Base-by-base conservation (phyloP, 331 rosid species). In the Ulmus americana region DNA sequence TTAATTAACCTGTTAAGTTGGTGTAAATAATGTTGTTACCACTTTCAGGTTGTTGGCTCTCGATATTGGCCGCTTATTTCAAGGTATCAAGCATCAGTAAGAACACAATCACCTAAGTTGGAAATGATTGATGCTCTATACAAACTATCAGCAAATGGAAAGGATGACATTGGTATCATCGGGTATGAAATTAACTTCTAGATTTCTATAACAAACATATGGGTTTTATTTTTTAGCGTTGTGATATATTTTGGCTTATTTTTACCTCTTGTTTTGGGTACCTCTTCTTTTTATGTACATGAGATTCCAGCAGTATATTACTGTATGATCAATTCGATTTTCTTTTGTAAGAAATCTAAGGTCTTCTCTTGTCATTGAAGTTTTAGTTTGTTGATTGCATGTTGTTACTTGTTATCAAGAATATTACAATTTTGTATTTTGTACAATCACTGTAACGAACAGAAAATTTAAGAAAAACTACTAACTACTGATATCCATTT, bases 71-170 rank as follows among this genome's bases (percentile, higher is more conserved):
- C 97, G 13, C 67, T 82, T 60, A 89, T 92, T 82, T 89, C 98
- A 55, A 85, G 90, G 82, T 92, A 92, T 64, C 84, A 95, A 69
- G 97, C 98, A 47, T 83, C 95, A 20, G 88, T 81, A 41, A 84
- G 97, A 79, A 75, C 87, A 7, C 95, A 92, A 46, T 75, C 98
- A 47, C 81, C 97, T 51, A 92, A 80, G 80, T 67, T 74, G 69
- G 98, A 92, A 81, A 89, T 89, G 80, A 85, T 89, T 79, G 95
- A 87, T 71, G 82, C 90, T 79, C 77, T 92, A 14, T 92, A 65
- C 81, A 86, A 86, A 82, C 97, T 95, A 68, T 69, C 72, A 85
- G 86, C 72, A 64, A 50, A 82, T 70, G 95, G 84, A 56, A 77
- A 53, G 6, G 97, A 89, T 74, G 95, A 82, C 35, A 28, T 28